Base-by-base conservation (phyloP, 805 yeast genomes). In the Ogataea saltuana region DNA sequence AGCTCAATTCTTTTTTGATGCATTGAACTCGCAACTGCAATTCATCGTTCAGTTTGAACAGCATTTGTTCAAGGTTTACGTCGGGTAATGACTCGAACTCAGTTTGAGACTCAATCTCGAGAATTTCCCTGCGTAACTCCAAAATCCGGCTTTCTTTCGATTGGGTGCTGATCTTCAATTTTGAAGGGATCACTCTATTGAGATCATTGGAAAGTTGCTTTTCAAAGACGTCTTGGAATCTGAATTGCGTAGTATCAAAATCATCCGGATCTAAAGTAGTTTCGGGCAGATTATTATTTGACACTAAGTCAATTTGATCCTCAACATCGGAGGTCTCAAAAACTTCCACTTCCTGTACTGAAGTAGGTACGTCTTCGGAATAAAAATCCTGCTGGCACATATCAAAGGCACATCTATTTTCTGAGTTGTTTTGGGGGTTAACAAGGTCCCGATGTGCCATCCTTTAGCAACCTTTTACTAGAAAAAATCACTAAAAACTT, bases 291-390 rank as follows among this genome's bases (percentile, higher is more conserved):
- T 10, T 6, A 13, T 7, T 32, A n/a, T n/a, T n/a, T n/a, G n/a
- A n/a, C n/a, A n/a, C n/a, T n/a, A n/a, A n/a, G n/a, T n/a, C n/a
- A n/a, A 6, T 6, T 10, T 25, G 28, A 6, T 34, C 29, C 18
- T 45, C 50, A 10, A 32, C 46, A 33, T 37, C 51, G 5, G 42
- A 33, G 4, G 53, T 28, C 25, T 59, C 65, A 6, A 56, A 33
- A 3, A 59, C 43, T 31, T 59, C 63, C 4, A 40, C 32, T 16
- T 58, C 63, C 11, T 43, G 46, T 3, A 26, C 41, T 8, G 22
- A 33, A 5, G 42, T 42, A 28, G 55, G 45, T 3, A 60, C 41
- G 15, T 59, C 63, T 33, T 58, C 61, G 1, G 63, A 50, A 29
- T 58, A 60, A 25, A 52, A 60, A 28, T 60, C 65, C 4, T 21